Percentiles rank a stretch among this genome's conserved stretches.
Evolutionary conservation across 208 protist genomes (phyloP).

Genomic region (Leishmania guyanensis): DNA sequence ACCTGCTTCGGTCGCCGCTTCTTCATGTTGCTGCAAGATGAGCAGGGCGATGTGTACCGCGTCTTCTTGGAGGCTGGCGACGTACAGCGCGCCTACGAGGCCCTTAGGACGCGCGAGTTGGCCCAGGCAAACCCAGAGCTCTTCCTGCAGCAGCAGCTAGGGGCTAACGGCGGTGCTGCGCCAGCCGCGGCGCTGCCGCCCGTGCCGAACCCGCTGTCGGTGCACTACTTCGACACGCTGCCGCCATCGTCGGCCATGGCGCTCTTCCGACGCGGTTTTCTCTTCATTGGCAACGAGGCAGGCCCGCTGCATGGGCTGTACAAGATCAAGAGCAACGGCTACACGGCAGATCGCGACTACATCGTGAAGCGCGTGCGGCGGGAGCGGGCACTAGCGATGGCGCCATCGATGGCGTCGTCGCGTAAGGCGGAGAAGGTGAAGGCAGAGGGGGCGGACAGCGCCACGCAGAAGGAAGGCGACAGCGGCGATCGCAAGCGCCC

Average conservation of each 20-base stretch:
- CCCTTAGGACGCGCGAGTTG: conserved; percentile 44
- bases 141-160: conserved; percentile 7
- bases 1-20: conserved; percentile 88
- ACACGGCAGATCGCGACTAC: conserved; percentile 69
- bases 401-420: not conserved
- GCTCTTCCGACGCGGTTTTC: conserved; percentile 94
- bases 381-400: conserved; percentile 20
- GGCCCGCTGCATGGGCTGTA: conserved; percentile 93
- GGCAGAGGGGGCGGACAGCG: not conserved
- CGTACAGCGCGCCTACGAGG: conserved; percentile 83
- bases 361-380: conserved; percentile 61
- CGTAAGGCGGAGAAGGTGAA: not conserved
- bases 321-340: conserved; percentile 92
- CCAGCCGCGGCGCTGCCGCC: conserved; percentile 13
- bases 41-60: conserved; percentile 98
- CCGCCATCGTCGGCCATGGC: conserved; percentile 86
- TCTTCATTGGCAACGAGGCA: conserved; percentile 97
- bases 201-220: conserved; percentile 68
- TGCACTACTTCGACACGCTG: conserved; percentile 98
- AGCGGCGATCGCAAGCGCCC: conserved; percentile 28
- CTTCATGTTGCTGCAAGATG: conserved; percentile 97
- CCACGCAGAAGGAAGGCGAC: not conserved
- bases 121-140: conserved; percentile 33
- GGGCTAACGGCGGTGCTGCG: conserved; percentile 12
- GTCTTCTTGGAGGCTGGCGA: conserved; percentile 77